Conservation (phyloP, 805 yeast species). For the Helenozyma baotianmanensis region DNA sequence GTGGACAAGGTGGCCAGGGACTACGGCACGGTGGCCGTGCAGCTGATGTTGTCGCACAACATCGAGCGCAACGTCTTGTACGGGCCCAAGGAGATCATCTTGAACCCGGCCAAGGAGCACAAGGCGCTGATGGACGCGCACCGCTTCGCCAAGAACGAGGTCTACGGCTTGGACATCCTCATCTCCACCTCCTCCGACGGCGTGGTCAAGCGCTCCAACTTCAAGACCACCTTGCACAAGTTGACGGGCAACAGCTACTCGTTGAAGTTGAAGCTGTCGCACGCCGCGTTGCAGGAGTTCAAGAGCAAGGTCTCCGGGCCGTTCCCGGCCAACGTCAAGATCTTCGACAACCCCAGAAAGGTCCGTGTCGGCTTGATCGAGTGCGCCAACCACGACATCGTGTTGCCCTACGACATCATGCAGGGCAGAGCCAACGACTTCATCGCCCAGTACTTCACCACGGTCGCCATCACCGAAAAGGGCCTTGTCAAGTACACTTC, state of each 20-base stretch:
- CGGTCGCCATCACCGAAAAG: constrained; percentile 69
- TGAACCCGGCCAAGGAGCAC: constrained; percentile 70
- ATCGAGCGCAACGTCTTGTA: constrained; percentile 63
- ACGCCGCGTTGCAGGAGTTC: constrained; percentile 60
- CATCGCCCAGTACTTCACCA: constrained; percentile 70
- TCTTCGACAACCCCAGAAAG: constrained; percentile 63
- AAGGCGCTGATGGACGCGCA: constrained; percentile 56
- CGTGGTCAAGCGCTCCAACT: constrained; percentile 55
- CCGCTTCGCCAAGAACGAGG: constrained; percentile 71
- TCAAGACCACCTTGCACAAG: constrained; percentile 67
- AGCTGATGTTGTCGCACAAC: constrained; percentile 74
- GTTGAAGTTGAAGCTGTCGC: constrained; percentile 68
- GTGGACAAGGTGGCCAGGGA: constrained; percentile 59
- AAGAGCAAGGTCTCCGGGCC: constrained; percentile 56
- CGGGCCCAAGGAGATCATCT: constrained; percentile 71
- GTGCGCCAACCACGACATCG: constrained; percentile 61
- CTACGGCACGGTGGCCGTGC: constrained; percentile 58
- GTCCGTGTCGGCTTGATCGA: constrained; percentile 72
- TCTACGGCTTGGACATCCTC: constrained; percentile 70
- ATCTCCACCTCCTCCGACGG: constrained; percentile 63
- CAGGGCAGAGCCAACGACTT: constrained; percentile 62
- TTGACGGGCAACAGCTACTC: constrained; percentile 65
- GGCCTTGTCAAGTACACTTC: constrained; percentile 64
- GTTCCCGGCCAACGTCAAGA: constrained; percentile 67
- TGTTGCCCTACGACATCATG: constrained; percentile 64